phyloP scores from a whole-genome alignment of 2,329 filamentous ascomycete genomes.

The Aspergillus sp. region DNA sequence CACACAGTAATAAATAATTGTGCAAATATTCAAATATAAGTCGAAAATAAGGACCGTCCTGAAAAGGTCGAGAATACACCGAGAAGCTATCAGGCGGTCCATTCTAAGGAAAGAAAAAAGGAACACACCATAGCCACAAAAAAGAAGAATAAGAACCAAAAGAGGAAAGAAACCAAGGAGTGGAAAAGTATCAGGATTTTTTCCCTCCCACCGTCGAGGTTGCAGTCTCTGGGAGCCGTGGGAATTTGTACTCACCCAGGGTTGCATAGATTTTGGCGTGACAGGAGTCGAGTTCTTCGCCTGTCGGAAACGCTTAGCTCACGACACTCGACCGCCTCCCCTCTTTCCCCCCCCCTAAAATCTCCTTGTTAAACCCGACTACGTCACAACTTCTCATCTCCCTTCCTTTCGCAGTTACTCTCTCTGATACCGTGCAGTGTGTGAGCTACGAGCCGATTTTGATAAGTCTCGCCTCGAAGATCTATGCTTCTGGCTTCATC shows the following conservation, averaged over 20 bases:
- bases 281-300: constrained; percentile 14
- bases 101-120: neutral
- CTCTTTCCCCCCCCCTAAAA: constrained; percentile 33
- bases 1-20: neutral
- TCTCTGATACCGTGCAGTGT: constrained; percentile 11
- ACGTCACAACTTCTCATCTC: constrained; percentile 37
- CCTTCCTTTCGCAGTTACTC: constrained; percentile 21
- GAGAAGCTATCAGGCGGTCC: too few relatives aligned
- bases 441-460: constrained; percentile 9
- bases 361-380: constrained; percentile 34
- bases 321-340: constrained; percentile 26
- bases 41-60: neutral
- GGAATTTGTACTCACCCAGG: constrained; percentile 24
- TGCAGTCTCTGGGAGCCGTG: constrained; percentile 17
- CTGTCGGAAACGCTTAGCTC: constrained; percentile 17
- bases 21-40: neutral
- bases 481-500: constrained; percentile 1
- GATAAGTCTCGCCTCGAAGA: neutral
- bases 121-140: neutral
- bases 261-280: constrained; percentile 21
- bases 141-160: neutral
- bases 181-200: neutral
- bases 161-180: too few relatives aligned
- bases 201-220: constrained; percentile 1
- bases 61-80: too few relatives aligned